Conservation (phyloP, 768 basidiomycete genomes). For the Leccinum olivaceopallidum region DNA sequence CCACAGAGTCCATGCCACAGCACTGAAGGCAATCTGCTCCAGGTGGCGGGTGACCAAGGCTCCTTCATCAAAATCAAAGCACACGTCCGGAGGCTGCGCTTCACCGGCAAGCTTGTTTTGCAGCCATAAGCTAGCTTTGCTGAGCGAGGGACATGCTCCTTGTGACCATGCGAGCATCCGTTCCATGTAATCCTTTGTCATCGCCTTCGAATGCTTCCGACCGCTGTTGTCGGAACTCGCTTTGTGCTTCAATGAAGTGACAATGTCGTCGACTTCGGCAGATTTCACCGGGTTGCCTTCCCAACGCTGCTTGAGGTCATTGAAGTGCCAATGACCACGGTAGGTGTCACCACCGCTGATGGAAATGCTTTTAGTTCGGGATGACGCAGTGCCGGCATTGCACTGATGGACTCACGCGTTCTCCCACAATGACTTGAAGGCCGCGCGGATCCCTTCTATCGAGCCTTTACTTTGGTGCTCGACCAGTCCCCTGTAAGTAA, state of each 20-base stretch:
- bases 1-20: neutral
- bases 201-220: neutral
- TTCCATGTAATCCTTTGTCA: neutral
- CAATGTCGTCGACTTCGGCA: neutral
- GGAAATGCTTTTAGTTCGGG: no score
- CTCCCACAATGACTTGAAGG: no score
- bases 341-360: neutral
- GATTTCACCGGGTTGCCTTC: neutral
- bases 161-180: neutral
- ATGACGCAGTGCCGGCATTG: no score
- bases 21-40: neutral
- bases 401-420: no score
- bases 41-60: neutral
- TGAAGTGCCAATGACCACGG: neutral
- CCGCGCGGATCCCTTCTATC: no score
- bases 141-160: neutral
- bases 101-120: neutral
- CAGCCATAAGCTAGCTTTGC: neutral
- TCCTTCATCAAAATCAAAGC: neutral
- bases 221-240: neutral
- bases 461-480: no score
- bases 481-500: no score
- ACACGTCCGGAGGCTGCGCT: no score
- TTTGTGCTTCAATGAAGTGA: neutral
- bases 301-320: neutral